phyloP scores from a whole-genome alignment of 768 basidiomycete species.

The Agrocybe praecox region DNA sequence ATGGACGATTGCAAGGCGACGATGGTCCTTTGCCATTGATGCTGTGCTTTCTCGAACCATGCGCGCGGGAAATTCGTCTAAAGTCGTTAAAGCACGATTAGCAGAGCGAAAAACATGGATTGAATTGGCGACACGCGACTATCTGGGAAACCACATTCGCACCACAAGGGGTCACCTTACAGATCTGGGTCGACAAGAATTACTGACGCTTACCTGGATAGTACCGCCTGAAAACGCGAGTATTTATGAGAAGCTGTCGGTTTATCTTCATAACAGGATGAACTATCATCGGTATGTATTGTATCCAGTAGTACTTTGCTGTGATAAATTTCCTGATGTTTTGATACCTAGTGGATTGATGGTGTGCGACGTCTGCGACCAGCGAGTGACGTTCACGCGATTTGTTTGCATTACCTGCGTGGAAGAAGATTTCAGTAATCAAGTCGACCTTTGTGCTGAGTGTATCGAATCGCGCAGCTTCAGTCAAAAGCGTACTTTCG shows the following conservation, averaged over 20 bases:
- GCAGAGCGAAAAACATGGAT: conserved; percentile 8
- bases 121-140: neutral
- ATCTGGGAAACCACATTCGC: neutral
- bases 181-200: neutral
- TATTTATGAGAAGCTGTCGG: neutral
- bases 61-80: neutral
- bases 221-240: neutral
- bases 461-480: conserved; percentile 8
- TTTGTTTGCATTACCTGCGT: conserved; percentile 17
- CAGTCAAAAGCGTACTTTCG: neutral
- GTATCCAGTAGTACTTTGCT: neutral
- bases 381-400: conserved; percentile 2
- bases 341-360: neutral
- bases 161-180: neutral
- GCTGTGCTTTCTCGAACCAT: conserved; percentile 2
- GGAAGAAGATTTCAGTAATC: conserved; percentile 2
- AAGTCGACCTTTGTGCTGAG: conserved; percentile 13
- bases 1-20: conserved; percentile 3
- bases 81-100: neutral
- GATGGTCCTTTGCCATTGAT: conserved; percentile 15
- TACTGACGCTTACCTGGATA: neutral
- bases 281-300: neutral
- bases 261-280: neutral
- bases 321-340: neutral
- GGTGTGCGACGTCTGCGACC: conserved; percentile 9